Evolutionary conservation across 2,329 filamentous ascomycete genomes (phyloP), one percentile per base, ranked within the genome.

Genomic region (Chaetomium globosum): DNA sequence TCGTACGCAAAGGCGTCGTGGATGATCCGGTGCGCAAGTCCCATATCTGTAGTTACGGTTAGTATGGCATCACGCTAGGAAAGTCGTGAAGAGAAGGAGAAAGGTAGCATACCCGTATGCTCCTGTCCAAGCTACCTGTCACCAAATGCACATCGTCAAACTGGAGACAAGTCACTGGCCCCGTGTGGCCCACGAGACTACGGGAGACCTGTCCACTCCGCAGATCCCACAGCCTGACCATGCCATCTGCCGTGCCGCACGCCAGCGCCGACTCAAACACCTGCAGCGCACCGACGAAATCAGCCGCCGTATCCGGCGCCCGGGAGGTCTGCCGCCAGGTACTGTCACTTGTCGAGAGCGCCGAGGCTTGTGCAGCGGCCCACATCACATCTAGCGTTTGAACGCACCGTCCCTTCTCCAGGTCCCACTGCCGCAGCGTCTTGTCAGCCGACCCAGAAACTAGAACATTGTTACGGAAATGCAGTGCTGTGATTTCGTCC

Each of bases 391-490:
- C 95, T 57, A 99, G 82, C 2, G 95, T 99, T 78, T 99, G 95
- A 61, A 99, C 91, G 77, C 95, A 98, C 57, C 95, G 90, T n/a
- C 95, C 95, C 76, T 93, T 97, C 73, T 94, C 91, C 58, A 99
- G 83, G 80, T 99, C 95, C 95, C 95, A 99, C 77, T 99, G 95
- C 53, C 95, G 89, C 63, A 99, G 82, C 1, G 95, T 99, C 83
- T 99, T 99, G 80, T 99, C 95, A 0, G 95, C 90, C 8, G 94
- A 98, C 13, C 95, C 95, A 1, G 95, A 99, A 36, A 99, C 93
- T 19, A 99, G 84, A 0, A 92, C 93, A 71, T 97, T 89, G 63
- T 91, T 91, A 66, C 88, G 86, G 79, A 99, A 96, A 78, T 98
- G 89, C 28, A 99, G 83, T 8, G 95, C 94, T 13, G 95, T 98